Evolutionary conservation across 768 basidiomycete species (phyloP).

Genomic region (Strobilomyces echinocephalus): DNA sequence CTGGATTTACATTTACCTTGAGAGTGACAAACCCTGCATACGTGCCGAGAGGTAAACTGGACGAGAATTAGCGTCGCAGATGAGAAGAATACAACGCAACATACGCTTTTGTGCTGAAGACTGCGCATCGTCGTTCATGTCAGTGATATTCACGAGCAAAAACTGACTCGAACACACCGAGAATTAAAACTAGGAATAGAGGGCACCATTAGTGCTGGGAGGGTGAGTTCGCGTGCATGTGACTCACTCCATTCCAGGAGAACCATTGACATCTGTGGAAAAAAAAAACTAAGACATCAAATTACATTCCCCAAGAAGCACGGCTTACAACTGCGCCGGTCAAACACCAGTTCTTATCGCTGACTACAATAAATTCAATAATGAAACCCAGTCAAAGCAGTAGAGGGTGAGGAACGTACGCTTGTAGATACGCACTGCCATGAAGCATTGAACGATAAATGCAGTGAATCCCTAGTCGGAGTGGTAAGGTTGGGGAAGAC

Average conservation of each 20-base stretch:
- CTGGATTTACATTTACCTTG: background rate
- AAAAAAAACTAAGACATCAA: background rate
- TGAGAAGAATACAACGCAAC: background rate
- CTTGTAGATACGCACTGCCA: conserved; percentile 45
- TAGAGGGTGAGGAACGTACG: conserved; percentile 32
- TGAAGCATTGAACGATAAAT: conserved; percentile 52
- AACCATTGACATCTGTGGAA: conserved; percentile 28
- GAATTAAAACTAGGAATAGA: conserved; percentile 21
- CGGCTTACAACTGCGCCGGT: conserved; percentile 28
- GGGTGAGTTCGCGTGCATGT: background rate
- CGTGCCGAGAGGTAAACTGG: conserved; percentile 32
- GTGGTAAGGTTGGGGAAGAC: conserved; percentile 1
- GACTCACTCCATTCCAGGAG: conserved; percentile 37
- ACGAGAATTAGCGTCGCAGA: conserved; percentile 9
- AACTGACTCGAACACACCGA: conserved; percentile 27
- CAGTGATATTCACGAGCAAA: background rate
- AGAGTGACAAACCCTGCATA: background rate
- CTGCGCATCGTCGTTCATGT: background rate
- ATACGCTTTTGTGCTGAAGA: background rate
- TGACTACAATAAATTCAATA: conserved; percentile 35
- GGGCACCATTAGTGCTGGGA: conserved; percentile 1
- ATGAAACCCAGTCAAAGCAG: background rate
- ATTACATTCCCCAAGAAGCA: background rate
- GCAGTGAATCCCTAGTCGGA: conserved; percentile 37
- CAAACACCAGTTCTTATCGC: conserved; percentile 40